These are phyloP conservation scores for Coccomyxa subellipsoidea DNA, from an alignment of 163 green algal genomes.

Conservation along the genomic window DNA sequence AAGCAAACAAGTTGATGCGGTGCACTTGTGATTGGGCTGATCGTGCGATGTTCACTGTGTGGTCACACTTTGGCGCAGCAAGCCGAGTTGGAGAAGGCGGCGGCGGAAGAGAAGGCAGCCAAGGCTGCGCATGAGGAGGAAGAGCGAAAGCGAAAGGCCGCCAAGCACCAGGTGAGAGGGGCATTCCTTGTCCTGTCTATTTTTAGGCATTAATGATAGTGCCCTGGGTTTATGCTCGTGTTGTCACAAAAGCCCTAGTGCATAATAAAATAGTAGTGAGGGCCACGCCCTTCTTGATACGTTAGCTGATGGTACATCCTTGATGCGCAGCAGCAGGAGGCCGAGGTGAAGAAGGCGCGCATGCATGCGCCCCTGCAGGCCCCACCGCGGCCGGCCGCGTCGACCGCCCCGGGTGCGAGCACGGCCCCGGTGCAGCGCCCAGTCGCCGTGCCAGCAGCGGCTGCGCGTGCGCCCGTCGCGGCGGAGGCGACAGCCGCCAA, in stretches of 20 bases:
- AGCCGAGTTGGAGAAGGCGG: slow-evolving; percentile 9
- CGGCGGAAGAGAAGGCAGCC: not conserved
- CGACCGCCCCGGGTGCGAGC: no score
- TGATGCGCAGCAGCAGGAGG: not conserved
- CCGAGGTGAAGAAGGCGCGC: not conserved
- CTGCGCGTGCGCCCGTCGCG: no score
- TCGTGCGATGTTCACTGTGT: not conserved
- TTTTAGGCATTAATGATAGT: no score
- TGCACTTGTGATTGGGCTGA: not conserved
- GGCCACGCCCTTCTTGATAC: no score
- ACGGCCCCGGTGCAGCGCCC: no score
- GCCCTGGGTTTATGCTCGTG: no score
- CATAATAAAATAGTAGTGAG: no score
- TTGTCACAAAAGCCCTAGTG: no score
- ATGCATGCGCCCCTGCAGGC: not conserved
- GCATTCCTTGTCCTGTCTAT: no score
- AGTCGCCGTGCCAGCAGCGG: no score
- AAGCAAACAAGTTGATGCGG: not conserved
- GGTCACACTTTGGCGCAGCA: not conserved
- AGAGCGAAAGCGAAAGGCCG: slow-evolving; percentile 17
- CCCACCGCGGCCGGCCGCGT: not conserved
- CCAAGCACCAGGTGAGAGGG: not conserved
- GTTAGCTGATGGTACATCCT: no score
- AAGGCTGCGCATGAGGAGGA: slow-evolving; percentile 2
- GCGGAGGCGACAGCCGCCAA: not conserved